Conservation (phyloP, 257 asterid genomes). For the Solanum rostratum region DNA sequence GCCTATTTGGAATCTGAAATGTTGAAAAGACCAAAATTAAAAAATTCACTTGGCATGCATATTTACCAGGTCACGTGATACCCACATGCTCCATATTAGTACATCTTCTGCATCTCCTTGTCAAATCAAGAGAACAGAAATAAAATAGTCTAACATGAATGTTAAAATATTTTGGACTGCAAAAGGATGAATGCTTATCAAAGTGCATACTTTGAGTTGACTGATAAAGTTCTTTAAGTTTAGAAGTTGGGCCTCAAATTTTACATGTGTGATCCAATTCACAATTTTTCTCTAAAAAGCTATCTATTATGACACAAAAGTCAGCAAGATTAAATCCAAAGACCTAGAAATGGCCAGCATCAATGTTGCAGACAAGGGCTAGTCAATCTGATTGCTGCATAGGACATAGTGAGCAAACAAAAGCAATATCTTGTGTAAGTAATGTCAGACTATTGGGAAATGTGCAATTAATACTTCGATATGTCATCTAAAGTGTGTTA, state of each 20-base stretch:
- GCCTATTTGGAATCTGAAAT: background rate
- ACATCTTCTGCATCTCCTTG: background rate
- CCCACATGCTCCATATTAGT: background rate
- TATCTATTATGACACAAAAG: background rate
- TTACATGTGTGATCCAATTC: background rate
- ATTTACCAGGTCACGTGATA: background rate
- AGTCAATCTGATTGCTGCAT: background rate
- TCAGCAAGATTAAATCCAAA: background rate
- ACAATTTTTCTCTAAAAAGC: background rate
- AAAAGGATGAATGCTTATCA: background rate
- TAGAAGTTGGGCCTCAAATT: background rate
- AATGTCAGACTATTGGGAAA: background rate
- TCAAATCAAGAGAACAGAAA: background rate
- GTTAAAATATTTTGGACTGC: background rate
- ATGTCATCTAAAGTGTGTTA: background rate
- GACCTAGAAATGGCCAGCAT: background rate
- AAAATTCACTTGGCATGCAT: background rate
- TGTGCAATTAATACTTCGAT: background rate
- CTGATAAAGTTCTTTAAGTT: background rate
- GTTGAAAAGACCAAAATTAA: too few relatives aligned
- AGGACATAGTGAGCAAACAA: background rate
- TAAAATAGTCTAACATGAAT: background rate
- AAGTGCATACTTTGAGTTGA: background rate
- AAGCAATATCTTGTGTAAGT: background rate
- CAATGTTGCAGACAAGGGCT: background rate